Percentiles rank a stretch among this genome's conserved stretches.
These are phyloP conservation scores for Aurantiochytrium sp. DNA, from an alignment of 108 stramenopile genomes.

Conservation along the genomic window DNA sequence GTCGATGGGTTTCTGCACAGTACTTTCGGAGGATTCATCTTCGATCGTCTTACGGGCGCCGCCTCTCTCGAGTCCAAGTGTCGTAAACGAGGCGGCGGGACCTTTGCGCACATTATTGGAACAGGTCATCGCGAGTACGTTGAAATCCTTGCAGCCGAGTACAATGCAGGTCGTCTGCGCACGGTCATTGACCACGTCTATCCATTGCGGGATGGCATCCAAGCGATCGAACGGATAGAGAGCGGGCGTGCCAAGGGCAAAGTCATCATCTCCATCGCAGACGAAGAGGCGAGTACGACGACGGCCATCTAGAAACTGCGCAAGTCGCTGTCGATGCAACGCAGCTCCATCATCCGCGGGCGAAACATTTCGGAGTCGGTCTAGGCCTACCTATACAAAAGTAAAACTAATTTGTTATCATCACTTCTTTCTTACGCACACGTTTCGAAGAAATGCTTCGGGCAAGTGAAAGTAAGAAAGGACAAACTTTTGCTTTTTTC, in stretches of 20 bases:
- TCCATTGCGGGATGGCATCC: not conserved
- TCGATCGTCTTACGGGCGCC: not conserved
- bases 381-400: too few species aligned
- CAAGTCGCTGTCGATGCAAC: too few species aligned
- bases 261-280: not conserved
- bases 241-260: not conserved
- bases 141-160: not conserved
- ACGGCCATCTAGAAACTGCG: not conserved
- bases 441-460: too few species aligned
- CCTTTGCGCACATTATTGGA: constrained; percentile 21
- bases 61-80: not conserved
- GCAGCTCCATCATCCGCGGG: too few species aligned
- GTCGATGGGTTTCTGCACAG: not conserved
- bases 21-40: not conserved
- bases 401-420: too few species aligned
- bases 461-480: too few species aligned
- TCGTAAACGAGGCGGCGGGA: not conserved
- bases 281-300: not conserved
- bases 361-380: too few species aligned
- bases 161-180: not conserved
- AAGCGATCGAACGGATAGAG: not conserved
- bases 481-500: too few species aligned
- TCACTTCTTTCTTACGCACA: too few species aligned
- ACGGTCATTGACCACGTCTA: not conserved
- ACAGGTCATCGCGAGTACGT: not conserved